Percentiles rank a stretch among this genome's conserved stretches.
These are phyloP conservation scores for Boletus reticuloceps DNA, from an alignment of 768 basidiomycete genomes.

Conservation along the genomic window DNA sequence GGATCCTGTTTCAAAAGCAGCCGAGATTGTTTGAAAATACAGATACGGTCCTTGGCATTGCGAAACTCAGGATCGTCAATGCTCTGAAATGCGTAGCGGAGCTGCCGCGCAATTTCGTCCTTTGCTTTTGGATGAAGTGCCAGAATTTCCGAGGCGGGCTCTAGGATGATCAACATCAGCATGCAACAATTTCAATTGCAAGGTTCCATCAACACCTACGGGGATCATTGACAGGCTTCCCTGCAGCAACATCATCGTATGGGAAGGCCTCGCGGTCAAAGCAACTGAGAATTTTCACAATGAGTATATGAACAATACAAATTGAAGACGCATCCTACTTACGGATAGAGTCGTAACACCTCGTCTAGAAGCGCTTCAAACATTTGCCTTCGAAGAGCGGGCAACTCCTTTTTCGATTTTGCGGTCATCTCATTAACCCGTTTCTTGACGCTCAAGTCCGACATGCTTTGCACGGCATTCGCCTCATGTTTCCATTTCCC, in stretches of 20 bases:
- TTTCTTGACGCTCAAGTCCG: accelerated
- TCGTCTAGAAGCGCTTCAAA: constrained; percentile 26
- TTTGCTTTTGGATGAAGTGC: constrained; percentile 13
- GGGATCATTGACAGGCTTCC: not conserved
- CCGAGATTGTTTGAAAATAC: constrained; percentile 3
- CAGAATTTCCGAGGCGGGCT: constrained; percentile 4
- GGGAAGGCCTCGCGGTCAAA: constrained; percentile 15
- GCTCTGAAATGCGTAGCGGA: not conserved
- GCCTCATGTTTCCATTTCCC: constrained; percentile 21
- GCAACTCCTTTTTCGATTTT: constrained; percentile 5
- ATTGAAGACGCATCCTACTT: not conserved
- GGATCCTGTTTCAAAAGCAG: not conserved
- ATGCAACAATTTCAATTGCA: not conserved
- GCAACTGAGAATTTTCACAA: not conserved
- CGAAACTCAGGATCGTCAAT: constrained; percentile 14
- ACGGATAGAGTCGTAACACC: constrained; percentile 24
- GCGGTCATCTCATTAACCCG: not conserved
- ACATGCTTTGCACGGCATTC: not conserved
- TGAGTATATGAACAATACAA: not conserved
- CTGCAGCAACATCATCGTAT: not conserved
- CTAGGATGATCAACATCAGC: constrained; percentile 4
- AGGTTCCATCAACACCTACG: constrained; percentile 1
- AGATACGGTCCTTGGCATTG: constrained; percentile 14
- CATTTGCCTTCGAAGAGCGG: constrained; percentile 13
- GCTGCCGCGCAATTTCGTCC: not conserved